Conservation (phyloP, 768 basidiomycete species). For the Megacollybia marginata region DNA sequence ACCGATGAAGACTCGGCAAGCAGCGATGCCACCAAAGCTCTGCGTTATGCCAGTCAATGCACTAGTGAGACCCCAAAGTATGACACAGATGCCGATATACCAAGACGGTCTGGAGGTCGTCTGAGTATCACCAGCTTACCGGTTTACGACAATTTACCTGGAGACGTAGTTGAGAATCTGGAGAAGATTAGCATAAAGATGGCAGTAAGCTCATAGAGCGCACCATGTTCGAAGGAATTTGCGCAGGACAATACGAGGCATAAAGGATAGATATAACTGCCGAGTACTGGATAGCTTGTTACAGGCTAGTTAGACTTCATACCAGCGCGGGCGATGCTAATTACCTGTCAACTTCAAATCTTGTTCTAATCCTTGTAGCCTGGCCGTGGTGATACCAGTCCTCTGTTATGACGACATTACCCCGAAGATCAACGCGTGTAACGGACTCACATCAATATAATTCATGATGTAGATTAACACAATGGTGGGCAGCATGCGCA, state of each 20-base stretch:
- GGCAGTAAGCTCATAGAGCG: constrained; percentile 1
- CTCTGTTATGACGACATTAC: constrained; percentile 21
- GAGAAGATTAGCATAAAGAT: constrained; percentile 3
- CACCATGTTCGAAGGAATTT: constrained; percentile 65
- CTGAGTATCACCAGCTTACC: background rate
- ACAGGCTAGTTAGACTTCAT: constrained; percentile 13
- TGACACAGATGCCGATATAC: constrained; percentile 54
- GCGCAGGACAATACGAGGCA: constrained; percentile 55
- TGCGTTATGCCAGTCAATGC: constrained; percentile 55
- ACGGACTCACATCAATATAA: constrained; percentile 49
- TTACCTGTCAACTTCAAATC: constrained; percentile 39
- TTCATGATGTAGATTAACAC: constrained; percentile 59
- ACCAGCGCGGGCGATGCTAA: background rate
- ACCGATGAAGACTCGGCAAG: constrained; percentile 55
- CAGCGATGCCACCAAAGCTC: constrained; percentile 45
- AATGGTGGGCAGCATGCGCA: constrained; percentile 48
- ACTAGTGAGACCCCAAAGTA: constrained; percentile 58
- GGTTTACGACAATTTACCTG: constrained; percentile 25
- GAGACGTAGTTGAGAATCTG: constrained; percentile 50
- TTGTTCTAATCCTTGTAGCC: constrained; percentile 42
- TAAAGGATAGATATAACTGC: constrained; percentile 46
- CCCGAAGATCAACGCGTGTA: background rate
- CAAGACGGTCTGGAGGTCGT: constrained; percentile 41
- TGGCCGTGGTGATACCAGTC: constrained; percentile 41
- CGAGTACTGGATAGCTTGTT: constrained; percentile 43